Evolutionary conservation across 768 basidiomycete species (phyloP), one percentile per base, ranked within the genome.

Genomic region (Cystobasidiopsis lactophilus): DNA sequence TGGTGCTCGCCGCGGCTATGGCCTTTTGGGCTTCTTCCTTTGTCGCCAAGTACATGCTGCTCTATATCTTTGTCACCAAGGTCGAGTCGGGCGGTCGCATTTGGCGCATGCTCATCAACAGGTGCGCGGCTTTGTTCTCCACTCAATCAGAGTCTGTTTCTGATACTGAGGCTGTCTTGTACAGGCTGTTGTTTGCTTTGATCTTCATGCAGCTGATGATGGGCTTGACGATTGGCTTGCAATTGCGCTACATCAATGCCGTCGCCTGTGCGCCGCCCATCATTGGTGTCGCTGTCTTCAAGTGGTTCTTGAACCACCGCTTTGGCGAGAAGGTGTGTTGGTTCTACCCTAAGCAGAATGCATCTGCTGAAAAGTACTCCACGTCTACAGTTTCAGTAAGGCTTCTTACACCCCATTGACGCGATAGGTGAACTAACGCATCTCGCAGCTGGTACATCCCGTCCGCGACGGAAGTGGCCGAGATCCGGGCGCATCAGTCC

Each of bases 41-140:
- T 72, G 82, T 85, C 21, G 85, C 89, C 73, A 98, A 96, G 69
- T 96, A 96, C 63, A 68, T 70, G 59, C 71, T 95, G 40, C 88
- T 93, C 78, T 93, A 89, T 66, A 83, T 91, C 53, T 91, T 75
- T 64, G 69, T 84, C 51, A 78, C 85, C 5, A 78, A 78, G 57
- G 82, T 86, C 14, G 93, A 98, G 68, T 84, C 80, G 49, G 93
- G 91, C 53, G 93, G 93, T 4, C 39, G 65, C 0, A 52, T 64
- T 16, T 66, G 65, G 65, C 59, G 60, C 33, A 59, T 64, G 46
- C 55, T 50, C 11, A 33, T 62, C 67, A 98, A 98, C 66, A 78
- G 93, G 50, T 79, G 76, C 31, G 73, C 81, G 4, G 64, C 89
- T n/a, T n/a, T n/a, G n/a, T n/a, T 24, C 43, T 55, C 19, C 54